phyloP scores from a whole-genome alignment of 2,329 filamentous ascomycete species.

The Paecilomyces formosus region DNA sequence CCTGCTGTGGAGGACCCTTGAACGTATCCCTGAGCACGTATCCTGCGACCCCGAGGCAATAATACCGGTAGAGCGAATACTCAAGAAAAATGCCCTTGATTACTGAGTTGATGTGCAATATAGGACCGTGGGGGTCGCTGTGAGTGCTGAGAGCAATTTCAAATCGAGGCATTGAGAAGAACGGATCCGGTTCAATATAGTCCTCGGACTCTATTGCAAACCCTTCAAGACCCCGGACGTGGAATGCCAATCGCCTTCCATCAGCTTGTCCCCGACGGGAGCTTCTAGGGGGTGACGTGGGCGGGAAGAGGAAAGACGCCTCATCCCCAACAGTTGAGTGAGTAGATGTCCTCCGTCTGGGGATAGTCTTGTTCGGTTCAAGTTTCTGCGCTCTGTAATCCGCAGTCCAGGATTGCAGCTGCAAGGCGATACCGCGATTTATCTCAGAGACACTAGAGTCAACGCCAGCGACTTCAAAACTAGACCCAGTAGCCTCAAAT shows the following conservation, averaged over 20 bases:
- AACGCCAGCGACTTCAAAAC: constrained; percentile 80
- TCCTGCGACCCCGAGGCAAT: constrained; percentile 74
- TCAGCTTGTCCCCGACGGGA: constrained; percentile 50
- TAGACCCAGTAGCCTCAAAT: constrained; percentile 81
- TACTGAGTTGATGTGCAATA: constrained; percentile 79
- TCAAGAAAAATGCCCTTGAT: constrained; percentile 72
- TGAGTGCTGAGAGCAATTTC: constrained; percentile 79
- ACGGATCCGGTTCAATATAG: constrained; percentile 76
- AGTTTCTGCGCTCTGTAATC: constrained; percentile 81
- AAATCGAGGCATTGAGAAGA: constrained; percentile 76
- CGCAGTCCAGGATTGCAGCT: constrained; percentile 78
- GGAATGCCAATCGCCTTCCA: constrained; percentile 71
- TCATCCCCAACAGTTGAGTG: constrained; percentile 62
- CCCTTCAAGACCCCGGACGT: constrained; percentile 76
- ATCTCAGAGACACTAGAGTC: constrained; percentile 77
- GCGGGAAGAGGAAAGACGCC: constrained; percentile 44
- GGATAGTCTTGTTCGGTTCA: constrained; percentile 44
- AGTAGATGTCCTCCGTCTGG: constrained; percentile 67
- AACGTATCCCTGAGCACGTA: constrained; percentile 69
- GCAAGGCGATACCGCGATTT: constrained; percentile 73
- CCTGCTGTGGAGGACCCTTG: constrained; percentile 16
- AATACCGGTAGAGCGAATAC: constrained; percentile 91
- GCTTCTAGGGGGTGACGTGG: constrained; percentile 40
- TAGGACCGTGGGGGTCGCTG: constrained; percentile 77
- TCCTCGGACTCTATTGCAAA: constrained; percentile 86